Evolutionary conservation across 1,284 basidiomycete genomes (phyloP).

Genomic region (Naganishia liquefaciens): DNA sequence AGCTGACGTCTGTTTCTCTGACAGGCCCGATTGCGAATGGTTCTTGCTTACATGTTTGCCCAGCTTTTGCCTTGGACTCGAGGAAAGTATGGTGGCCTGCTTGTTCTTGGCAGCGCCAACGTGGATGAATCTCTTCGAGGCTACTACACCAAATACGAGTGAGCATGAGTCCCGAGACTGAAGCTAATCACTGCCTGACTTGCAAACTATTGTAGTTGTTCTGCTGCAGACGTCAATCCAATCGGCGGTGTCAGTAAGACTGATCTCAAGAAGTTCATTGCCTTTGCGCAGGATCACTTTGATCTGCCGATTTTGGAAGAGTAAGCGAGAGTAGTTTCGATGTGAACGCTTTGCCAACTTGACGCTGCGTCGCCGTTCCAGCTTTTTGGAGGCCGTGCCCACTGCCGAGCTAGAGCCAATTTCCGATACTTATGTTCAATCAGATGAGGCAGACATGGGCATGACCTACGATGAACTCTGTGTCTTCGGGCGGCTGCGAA

Average conservation of each 20-base stretch:
- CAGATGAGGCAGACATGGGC: constrained; percentile 97
- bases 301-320: constrained; percentile 78
- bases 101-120: constrained; percentile 95
- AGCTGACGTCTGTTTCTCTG: constrained; percentile 25
- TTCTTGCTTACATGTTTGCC: constrained; percentile 95
- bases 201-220: constrained; percentile 57
- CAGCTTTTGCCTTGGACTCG: constrained; percentile 93
- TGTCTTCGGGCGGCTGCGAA: constrained; percentile 87
- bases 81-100: constrained; percentile 77
- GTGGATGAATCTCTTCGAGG: constrained; percentile 97
- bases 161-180: constrained; percentile 39
- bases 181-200: constrained; percentile 1
- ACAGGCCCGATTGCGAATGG: constrained; percentile 88
- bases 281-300: constrained; percentile 75
- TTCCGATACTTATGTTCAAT: constrained; percentile 87
- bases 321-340: constrained; percentile 54
- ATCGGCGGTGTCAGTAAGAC: constrained; percentile 98
- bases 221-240: constrained; percentile 86
- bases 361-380: constrained; percentile 44
- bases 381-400: constrained; percentile 87
- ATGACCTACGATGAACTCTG: constrained; percentile 99
- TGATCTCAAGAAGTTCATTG: constrained; percentile 94
- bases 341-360: constrained; percentile 5
- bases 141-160: constrained; percentile 98
- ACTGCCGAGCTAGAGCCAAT: constrained; percentile 97